Evolutionary conservation across 1,284 basidiomycete species (phyloP), one percentile per base, ranked within the genome.

Genomic region (Porodaedalea pini): DNA sequence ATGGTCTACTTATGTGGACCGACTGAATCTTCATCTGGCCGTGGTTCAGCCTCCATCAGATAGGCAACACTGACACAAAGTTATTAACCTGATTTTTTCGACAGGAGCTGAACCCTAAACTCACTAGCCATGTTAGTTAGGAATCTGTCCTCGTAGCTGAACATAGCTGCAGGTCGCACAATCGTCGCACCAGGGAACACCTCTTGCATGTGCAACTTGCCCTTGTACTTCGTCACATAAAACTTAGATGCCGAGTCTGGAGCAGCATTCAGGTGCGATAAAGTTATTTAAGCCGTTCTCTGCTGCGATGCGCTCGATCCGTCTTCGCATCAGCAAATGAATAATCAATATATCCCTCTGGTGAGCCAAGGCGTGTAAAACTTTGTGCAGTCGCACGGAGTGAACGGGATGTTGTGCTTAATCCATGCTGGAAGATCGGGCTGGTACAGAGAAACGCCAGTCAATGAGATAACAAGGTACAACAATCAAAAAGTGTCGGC

Each of bases 121-220:
- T 73, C 70, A 93, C 92, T 77, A 50, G 93, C 90, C 73, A 98
- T 92, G 71, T 92, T 94, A 73, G 93, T 97, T 68, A 99, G 73
- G 56, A 99, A 76, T 71, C 90, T 92, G 77, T 99, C 96, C 75
- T 99, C 97, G 68, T 90, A 86, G 13, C 96, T 97, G 73, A 80
- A 99, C 84, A 98, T 84, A 36, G 80, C 72, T 4, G 82, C 84
- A 41, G 97, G 97, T 58, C 94, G 80, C 58, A 98, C 83, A 66
- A 99, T 92, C 32, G 93, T 98, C 29, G 94, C 94, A 44, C 79
- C 80, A 4, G 90, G 88, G 78, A 96, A 98, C 5, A 81, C 90
- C 55, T 83, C 82, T 69, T 86, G 87, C 63, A 98, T 94, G 49
- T 82, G 85, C 64, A 89, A 84, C 74, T 99, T 97, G 31, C 96